Base-by-base conservation (phyloP, 2,329 filamentous ascomycete genomes). In the Aspergillus proliferans region DNA sequence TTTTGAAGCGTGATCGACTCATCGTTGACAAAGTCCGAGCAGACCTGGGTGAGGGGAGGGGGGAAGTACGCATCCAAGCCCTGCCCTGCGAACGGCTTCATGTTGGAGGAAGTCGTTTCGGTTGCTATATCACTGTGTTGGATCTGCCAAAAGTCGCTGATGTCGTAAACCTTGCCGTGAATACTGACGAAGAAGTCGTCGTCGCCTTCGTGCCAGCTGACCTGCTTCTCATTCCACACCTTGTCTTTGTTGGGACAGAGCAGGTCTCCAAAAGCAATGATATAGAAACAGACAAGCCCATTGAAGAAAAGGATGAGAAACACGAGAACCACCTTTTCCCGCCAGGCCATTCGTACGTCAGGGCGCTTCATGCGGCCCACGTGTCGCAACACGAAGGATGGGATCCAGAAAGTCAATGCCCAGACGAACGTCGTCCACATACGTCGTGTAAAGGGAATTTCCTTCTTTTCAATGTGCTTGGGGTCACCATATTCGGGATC, bases 291-390 rank as follows among this genome's bases (percentile, higher is more conserved):
- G 52, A 98, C 81, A 24, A 81, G 64, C 36, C 66, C 89, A 70
- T 98, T 98, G 57, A 95, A 71, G 10, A 98, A 60, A 26, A 87
- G 66, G 58, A 98, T 97, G 46, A 95, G 61, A 50, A 87, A 75
- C 43, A 91, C 83, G 9, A 98, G 75, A 0, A 93, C 86, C 9
- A 98, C 46, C 71, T 98, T 98, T 64, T 98, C 93, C 69, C 93
- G 82, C 93, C 93, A 98, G 0, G 93, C 93, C 82, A 96, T 87
- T 22, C 93, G 87, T 7, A 98, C 89, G 71, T 98, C 93, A 1
- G 91, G 93, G 48, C 93, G 85, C 72, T 95, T 94, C 93, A 98
- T 98, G 19, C 92, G 87, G 28, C 93, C 93, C 50, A 97, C 63
- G 51, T 78, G 85, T n/a, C 81, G 80, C 14, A 98, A 82, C 2